Percentiles rank a stretch among this genome's conserved stretches.
These are phyloP conservation scores for Globisporangium nunn DNA, from an alignment of 352 stramenopile species.

Conservation along the genomic window DNA sequence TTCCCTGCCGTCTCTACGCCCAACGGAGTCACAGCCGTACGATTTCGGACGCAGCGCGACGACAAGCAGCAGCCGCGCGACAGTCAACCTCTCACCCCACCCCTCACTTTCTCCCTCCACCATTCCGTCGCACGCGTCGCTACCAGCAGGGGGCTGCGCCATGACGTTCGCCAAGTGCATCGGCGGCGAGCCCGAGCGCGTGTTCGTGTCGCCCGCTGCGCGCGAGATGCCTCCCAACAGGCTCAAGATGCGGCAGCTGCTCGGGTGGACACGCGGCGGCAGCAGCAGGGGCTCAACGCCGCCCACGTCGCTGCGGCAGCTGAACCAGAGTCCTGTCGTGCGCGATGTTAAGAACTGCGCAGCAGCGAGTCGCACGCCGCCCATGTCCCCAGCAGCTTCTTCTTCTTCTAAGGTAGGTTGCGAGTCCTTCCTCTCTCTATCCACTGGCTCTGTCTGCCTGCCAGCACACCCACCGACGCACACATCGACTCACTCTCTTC, in stretches of 20 bases:
- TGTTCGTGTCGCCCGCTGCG: conserved; percentile 29
- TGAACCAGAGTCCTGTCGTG: conserved; percentile 9
- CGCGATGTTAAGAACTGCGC: background rate
- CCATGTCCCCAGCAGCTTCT: background rate
- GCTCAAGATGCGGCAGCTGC: conserved; percentile 41
- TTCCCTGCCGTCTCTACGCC: no score
- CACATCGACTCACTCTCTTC: no score
- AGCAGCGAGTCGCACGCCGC: background rate
- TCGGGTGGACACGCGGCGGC: conserved; percentile 23
- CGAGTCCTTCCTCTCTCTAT: background rate
- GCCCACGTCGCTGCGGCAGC: conserved; percentile 11
- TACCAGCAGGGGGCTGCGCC: background rate
- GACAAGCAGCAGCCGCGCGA: background rate
- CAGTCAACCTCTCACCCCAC: background rate
- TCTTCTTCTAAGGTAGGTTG: background rate
- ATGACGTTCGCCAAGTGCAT: conserved; percentile 56
- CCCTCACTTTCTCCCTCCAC: background rate
- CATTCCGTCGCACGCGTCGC: background rate
- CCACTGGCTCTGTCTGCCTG: background rate
- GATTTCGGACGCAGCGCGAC: background rate
- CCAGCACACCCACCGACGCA: no score
- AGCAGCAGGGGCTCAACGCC: conserved; percentile 18
- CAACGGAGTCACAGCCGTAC: no score
- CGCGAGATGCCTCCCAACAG: conserved; percentile 20
- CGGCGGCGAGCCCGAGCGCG: conserved; percentile 39